Percentiles rank a stretch among this genome's conserved stretches.
Conservation (phyloP, 2,329 filamentous ascomycete species). For the Bipolaris sorokiniana region DNA sequence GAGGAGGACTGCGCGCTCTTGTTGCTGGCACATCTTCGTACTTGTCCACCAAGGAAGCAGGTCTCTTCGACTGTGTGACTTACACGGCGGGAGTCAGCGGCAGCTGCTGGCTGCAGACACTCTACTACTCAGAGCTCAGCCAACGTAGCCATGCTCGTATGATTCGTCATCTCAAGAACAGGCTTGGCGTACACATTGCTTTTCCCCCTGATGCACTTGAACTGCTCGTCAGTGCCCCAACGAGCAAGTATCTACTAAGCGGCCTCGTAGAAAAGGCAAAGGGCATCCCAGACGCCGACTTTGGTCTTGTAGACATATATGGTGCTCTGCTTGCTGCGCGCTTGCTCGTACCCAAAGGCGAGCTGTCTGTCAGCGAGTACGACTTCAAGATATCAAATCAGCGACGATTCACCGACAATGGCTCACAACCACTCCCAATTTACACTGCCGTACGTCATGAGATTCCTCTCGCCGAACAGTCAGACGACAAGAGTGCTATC, state of each 20-base stretch:
- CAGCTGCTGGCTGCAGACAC: constrained; percentile 90
- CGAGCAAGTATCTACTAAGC: constrained; percentile 87
- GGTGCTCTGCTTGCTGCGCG: constrained; percentile 84
- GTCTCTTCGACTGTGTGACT: constrained; percentile 90
- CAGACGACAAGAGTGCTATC: constrained; percentile 44
- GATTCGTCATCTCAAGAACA: constrained; percentile 83
- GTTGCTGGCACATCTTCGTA: constrained; percentile 90
- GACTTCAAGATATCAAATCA: constrained; percentile 95
- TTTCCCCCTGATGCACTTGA: constrained; percentile 85
- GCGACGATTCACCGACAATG: constrained; percentile 73
- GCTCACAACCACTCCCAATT: constrained; percentile 86
- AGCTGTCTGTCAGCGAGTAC: constrained; percentile 73
- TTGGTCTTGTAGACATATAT: constrained; percentile 93
- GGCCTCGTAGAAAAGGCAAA: constrained; percentile 91
- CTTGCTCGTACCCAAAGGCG: constrained; percentile 83
- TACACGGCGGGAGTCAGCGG: constrained; percentile 96
- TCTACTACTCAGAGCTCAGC: constrained; percentile 83
- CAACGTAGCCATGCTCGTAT: constrained; percentile 70
- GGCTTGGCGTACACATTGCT: constrained; percentile 87
- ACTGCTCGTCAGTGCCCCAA: constrained; percentile 83
- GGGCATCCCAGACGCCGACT: constrained; percentile 77
- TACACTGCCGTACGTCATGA: constrained; percentile 96
- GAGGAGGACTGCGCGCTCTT: constrained; percentile 86
- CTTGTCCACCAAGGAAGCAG: constrained; percentile 80
- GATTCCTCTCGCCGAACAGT: constrained; percentile 71